Conservation (phyloP, 768 basidiomycete genomes). For the Botryobasidium botryosum region DNA sequence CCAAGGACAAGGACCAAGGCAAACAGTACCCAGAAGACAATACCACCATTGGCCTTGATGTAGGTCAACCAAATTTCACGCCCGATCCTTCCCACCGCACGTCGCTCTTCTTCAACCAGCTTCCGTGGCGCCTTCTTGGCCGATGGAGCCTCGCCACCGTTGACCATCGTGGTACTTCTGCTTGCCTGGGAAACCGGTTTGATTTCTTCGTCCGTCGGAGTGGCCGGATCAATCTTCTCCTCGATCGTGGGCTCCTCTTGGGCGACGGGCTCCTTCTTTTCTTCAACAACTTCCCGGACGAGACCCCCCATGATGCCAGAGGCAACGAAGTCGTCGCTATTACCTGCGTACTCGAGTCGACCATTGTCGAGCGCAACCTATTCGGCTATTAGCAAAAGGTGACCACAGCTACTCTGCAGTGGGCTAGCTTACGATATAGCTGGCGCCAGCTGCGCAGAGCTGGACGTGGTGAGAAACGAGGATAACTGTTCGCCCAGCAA, state of each 20-base stretch:
- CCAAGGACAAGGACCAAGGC: slow-evolving; percentile 33
- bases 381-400: neutral
- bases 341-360: slow-evolving; percentile 58
- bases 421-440: slow-evolving; percentile 44
- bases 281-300: slow-evolving; percentile 22
- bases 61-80: slow-evolving; percentile 21
- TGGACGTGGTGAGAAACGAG: slow-evolving; percentile 92
- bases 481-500: slow-evolving; percentile 64
- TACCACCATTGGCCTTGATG: slow-evolving; percentile 14
- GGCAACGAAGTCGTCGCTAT: slow-evolving; percentile 40
- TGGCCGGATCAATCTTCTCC: neutral
- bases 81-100: slow-evolving; percentile 21
- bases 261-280: slow-evolving; percentile 21
- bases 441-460: slow-evolving; percentile 63
- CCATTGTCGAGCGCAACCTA: slow-evolving; percentile 54
- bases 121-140: slow-evolving; percentile 50
- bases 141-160: slow-evolving; percentile 6
- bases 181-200: slow-evolving; percentile 3
- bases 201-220: slow-evolving; percentile 3
- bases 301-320: slow-evolving; percentile 51
- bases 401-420: slow-evolving; percentile 12
- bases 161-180: neutral
- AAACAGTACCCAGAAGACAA: slow-evolving; percentile 41
- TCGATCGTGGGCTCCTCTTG: slow-evolving; percentile 9
- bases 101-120: slow-evolving; percentile 47